Evolutionary conservation across 345 rosid genomes (phyloP), one percentile per base, ranked within the genome.

Genomic region (Anacardium occidentale): DNA sequence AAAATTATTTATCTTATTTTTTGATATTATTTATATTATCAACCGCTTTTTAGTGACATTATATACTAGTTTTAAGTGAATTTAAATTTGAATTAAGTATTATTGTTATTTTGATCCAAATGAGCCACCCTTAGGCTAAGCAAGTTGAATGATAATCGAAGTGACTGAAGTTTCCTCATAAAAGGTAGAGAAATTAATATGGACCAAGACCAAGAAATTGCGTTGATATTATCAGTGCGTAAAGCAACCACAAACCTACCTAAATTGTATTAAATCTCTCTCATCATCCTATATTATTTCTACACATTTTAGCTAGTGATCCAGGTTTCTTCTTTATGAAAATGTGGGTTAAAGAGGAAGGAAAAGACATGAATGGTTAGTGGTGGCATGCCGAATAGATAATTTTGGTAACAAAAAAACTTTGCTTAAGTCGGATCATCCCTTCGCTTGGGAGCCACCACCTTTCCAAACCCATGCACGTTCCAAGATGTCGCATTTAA

Each of bases 321-420:
- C 62, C 59, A 34, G 52, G n/a, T 62, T 69, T 61, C 51, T 9
- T 70, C 48, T 51, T 57, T 48, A 1, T 37, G 11, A 64, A 48
- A 64, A 55, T 45, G 60, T 42, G 25, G 48, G 76, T 68, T 74
- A 65, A 74, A 67, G 34, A 48, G 65, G 75, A 70, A 56, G 74
- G 20, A 55, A 64, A 64, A 47, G 8, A 20, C 17, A 68, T 71
- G 48, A 62, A 52, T 37, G 62, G 64, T 32, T 56, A 62, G 58
- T 37, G 34, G 47, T 21, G 26, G 22, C n/a, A 25, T 22, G 68
- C 24, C 59, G 25, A 34, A n/a, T n/a, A n/a, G n/a, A n/a, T n/a
- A n/a, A n/a, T n/a, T n/a, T n/a, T n/a, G n/a, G n/a, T n/a, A n/a
- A n/a, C n/a, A n/a, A n/a, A n/a, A n/a, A n/a, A n/a, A n/a, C n/a